Percentiles rank a stretch among this genome's conserved stretches.
phyloP scores from a whole-genome alignment of 148 eudicot genomes.

The Chenopodium formosanum region DNA sequence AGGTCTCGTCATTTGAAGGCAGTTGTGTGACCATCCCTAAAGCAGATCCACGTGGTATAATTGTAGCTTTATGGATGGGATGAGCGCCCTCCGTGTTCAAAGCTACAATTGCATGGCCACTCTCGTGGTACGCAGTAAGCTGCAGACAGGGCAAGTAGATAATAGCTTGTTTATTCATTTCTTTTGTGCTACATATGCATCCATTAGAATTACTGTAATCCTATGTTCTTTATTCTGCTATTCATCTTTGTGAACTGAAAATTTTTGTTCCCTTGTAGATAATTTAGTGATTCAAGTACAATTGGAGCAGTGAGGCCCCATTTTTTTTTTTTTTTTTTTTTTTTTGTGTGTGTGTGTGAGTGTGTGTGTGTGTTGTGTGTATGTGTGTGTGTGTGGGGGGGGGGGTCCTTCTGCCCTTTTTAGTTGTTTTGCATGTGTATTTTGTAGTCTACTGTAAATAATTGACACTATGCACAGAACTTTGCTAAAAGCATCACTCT shows the following conservation, averaged over 20 bases:
- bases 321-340: too few species aligned
- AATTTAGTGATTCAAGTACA: too few species aligned
- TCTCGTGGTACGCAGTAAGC: slow-evolving; percentile 98
- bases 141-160: slow-evolving; percentile 25
- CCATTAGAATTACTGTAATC: too few species aligned
- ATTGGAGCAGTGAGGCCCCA: background rate
- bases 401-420: too few species aligned
- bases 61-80: slow-evolving; percentile 96
- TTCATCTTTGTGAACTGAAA: background rate
- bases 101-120: slow-evolving; percentile 98
- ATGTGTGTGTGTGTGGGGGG: background rate
- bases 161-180: background rate
- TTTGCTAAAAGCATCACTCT: background rate
- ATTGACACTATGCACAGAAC: background rate
- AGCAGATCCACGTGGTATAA: slow-evolving; percentile 95
- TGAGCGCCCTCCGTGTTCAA: slow-evolving; percentile 92
- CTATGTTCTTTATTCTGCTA: background rate
- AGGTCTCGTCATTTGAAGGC: slow-evolving; percentile 89
- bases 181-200: too few species aligned
- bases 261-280: background rate
- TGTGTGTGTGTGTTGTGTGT: too few species aligned
- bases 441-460: background rate
- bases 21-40: slow-evolving; percentile 98
- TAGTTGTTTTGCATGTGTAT: background rate
- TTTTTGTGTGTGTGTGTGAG: too few species aligned